Percentiles rank a stretch among this genome's conserved stretches.
phyloP scores from a whole-genome alignment of 2,329 filamentous ascomycete genomes.

The Pyrenochaeta sp. region DNA sequence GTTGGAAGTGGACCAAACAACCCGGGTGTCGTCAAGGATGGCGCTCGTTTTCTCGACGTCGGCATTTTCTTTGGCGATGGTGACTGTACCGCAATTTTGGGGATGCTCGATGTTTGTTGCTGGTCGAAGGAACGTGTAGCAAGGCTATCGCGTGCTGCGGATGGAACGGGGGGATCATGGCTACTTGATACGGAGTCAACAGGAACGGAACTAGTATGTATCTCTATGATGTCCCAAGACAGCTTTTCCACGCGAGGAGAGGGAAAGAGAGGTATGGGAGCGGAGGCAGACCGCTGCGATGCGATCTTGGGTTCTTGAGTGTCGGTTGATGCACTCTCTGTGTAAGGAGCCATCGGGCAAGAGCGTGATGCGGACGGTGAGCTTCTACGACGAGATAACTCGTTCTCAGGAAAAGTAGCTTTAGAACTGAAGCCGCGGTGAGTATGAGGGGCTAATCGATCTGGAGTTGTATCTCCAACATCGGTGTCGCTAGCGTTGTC shows the following conservation, averaged over 20 bases:
- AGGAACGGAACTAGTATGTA: not conserved
- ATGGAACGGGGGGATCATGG: not conserved
- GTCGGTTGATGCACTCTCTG: not conserved
- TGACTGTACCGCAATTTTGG: constrained; percentile 6
- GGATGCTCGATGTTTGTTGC: not conserved
- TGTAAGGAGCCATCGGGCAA: not conserved
- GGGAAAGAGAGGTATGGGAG: constrained; percentile 9
- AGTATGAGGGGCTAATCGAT: not conserved
- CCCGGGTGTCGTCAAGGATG: not conserved
- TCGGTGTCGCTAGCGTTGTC: not conserved
- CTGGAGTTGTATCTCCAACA: not conserved
- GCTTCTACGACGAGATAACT: not conserved
- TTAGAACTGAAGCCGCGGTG: not conserved
- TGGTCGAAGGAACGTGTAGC: not conserved
- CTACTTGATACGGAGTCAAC: not conserved
- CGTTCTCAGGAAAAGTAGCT: not conserved
- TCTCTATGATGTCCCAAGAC: constrained; percentile 2
- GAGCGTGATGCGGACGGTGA: not conserved
- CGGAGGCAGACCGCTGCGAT: not conserved
- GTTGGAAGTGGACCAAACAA: constrained; percentile 1
- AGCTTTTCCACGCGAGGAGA: constrained; percentile 12
- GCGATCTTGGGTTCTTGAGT: not conserved
- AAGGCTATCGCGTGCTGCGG: not conserved
- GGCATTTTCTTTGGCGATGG: constrained; percentile 11
- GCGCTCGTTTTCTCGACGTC: constrained; percentile 12